Evolutionary conservation across 495 filamentous ascomycete species (phyloP).

Genomic region (Lichenothelia convexa): DNA sequence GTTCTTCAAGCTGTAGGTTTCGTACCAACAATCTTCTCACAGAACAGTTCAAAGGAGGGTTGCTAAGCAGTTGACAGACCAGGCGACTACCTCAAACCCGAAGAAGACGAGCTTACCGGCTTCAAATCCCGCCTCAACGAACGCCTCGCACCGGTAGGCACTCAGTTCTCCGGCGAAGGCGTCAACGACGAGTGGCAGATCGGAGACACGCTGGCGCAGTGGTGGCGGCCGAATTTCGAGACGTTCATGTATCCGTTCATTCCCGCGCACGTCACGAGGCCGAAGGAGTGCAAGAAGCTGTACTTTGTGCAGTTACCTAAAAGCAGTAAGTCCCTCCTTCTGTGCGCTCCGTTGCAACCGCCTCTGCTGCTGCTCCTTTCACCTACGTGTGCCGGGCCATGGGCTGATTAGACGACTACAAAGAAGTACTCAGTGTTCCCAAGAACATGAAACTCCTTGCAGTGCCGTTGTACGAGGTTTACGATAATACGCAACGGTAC

Average conservation of each 20-base stretch:
- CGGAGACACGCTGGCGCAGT: slow-evolving; percentile 84
- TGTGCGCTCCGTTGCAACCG: not conserved
- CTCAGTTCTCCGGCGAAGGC: slow-evolving; percentile 69
- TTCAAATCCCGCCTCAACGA: slow-evolving; percentile 89
- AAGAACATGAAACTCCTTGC: slow-evolving; percentile 99
- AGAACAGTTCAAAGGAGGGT: not conserved
- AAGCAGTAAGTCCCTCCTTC: slow-evolving; percentile 46
- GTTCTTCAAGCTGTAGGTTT: slow-evolving; percentile 80
- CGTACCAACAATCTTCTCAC: not conserved
- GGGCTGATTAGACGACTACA: not conserved
- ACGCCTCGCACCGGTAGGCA: slow-evolving; percentile 76
- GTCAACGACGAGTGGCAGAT: slow-evolving; percentile 85
- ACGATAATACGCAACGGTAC: slow-evolving; percentile 89
- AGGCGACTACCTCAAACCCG: slow-evolving; percentile 81
- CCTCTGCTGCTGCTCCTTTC: too few relatives aligned
- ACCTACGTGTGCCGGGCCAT: too few relatives aligned
- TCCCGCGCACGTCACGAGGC: slow-evolving; percentile 82
- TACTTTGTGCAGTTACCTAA: slow-evolving; percentile 89
- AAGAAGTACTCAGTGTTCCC: slow-evolving; percentile 89
- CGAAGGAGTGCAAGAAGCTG: slow-evolving; percentile 98
- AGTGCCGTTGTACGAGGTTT: slow-evolving; percentile 90
- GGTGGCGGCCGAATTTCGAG: slow-evolving; percentile 98
- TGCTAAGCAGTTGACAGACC: too few relatives aligned
- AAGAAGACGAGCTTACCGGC: slow-evolving; percentile 79
- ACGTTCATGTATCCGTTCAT: slow-evolving; percentile 99